These are phyloP conservation scores for Harrya chromipes DNA, from an alignment of 768 basidiomycete genomes.

Conservation along the genomic window DNA sequence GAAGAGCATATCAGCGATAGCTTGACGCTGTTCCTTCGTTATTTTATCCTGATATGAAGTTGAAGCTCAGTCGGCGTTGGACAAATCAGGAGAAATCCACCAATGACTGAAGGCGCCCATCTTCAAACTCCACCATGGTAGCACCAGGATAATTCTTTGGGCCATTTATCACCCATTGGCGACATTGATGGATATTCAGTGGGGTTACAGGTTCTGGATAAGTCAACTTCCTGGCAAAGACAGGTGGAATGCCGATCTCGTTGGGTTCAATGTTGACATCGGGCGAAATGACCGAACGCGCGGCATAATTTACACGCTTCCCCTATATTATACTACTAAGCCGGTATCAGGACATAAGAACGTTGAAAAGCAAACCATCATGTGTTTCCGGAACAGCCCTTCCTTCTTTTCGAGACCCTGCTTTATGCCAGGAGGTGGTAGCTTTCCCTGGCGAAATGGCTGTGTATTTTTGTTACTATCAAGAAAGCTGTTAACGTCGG, in stretches of 20 bases:
- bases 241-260: slow-evolving; percentile 97
- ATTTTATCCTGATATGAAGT: slow-evolving; percentile 65
- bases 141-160: slow-evolving; percentile 90
- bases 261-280: slow-evolving; percentile 99
- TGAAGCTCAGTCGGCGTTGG: slow-evolving; percentile 2
- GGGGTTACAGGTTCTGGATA: slow-evolving; percentile 97
- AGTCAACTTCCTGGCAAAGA: slow-evolving; percentile 94
- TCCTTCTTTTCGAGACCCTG: slow-evolving; percentile 99
- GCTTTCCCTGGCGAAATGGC: slow-evolving; percentile 79
- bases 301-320: slow-evolving; percentile 98
- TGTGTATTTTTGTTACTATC: slow-evolving; percentile 95
- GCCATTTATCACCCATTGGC: slow-evolving; percentile 88
- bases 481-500: slow-evolving; percentile 95
- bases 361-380: slow-evolving; percentile 74
- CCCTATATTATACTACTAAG: slow-evolving; percentile 51
- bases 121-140: slow-evolving; percentile 91
- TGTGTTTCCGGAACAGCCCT: slow-evolving; percentile 94
- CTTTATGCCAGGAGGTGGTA: slow-evolving; percentile 92
- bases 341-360: not conserved
- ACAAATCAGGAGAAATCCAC: slow-evolving; percentile 36
- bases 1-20: slow-evolving; percentile 91
- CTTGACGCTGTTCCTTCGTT: slow-evolving; percentile 84
- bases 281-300: slow-evolving; percentile 99
- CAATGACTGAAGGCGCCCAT: slow-evolving; percentile 82
- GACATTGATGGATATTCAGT: slow-evolving; percentile 83